Percentiles rank a stretch among this genome's conserved stretches.
phyloP scores from a whole-genome alignment of 2,329 filamentous ascomycete species.

The Trichoderma sp. region DNA sequence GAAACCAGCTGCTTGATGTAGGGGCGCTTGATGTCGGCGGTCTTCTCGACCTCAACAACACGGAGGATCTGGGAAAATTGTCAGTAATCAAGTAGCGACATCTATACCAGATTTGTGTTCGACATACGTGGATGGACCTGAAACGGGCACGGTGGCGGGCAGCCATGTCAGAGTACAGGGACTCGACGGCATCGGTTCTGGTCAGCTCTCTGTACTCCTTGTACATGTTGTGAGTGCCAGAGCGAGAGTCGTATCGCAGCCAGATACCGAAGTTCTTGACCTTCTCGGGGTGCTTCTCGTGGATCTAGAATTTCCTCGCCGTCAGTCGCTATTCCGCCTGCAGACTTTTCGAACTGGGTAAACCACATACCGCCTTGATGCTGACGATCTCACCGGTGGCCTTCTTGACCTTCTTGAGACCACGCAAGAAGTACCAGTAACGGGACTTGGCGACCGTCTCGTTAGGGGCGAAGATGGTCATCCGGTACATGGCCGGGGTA shows the following conservation, averaged over 20 bases:
- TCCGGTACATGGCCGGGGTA: slow-evolving; percentile 98
- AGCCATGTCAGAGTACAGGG: slow-evolving; percentile 99
- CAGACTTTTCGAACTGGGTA: neutral
- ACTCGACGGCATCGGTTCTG: slow-evolving; percentile 89
- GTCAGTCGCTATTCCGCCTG: slow-evolving; percentile 16
- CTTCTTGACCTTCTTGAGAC: slow-evolving; percentile 99
- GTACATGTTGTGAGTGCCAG: slow-evolving; percentile 99
- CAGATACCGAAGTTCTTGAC: slow-evolving; percentile 99
- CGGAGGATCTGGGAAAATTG: slow-evolving; percentile 74
- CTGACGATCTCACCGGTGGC: slow-evolving; percentile 98
- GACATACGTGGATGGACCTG: slow-evolving; percentile 94
- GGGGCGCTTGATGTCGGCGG: slow-evolving; percentile 90
- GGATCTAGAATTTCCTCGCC: slow-evolving; percentile 61
- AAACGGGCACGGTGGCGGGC: slow-evolving; percentile 96
- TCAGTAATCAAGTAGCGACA: slow-evolving; percentile 9
- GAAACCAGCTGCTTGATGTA: slow-evolving; percentile 98
- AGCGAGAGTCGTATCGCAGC: slow-evolving; percentile 99
- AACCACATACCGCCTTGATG: slow-evolving; percentile 75
- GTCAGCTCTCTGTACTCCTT: slow-evolving; percentile 99
- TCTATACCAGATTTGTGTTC: slow-evolving; percentile 2
- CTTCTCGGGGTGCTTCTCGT: slow-evolving; percentile 98
- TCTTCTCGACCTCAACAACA: slow-evolving; percentile 95
- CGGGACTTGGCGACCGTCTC: slow-evolving; percentile 98
- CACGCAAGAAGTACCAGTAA: slow-evolving; percentile 99
- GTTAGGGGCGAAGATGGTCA: slow-evolving; percentile 99